These are phyloP conservation scores for Yarrowia porcina DNA, from an alignment of 805 yeast genomes.

Conservation along the genomic window DNA sequence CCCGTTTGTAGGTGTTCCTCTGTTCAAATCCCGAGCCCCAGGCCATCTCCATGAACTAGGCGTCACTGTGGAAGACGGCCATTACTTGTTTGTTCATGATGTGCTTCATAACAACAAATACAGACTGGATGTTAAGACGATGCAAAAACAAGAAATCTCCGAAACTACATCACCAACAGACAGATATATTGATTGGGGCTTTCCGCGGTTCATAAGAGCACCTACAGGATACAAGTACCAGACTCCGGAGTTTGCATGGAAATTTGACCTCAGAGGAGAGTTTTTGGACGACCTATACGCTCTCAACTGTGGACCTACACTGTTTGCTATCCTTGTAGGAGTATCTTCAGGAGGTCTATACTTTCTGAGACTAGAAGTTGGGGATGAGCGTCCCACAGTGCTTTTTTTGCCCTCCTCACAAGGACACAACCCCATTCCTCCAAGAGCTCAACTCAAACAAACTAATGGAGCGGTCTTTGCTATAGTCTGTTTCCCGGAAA, in stretches of 20 bases:
- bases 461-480: conserved; percentile 1
- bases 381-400: not conserved
- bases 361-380: not conserved
- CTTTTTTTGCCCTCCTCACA: not conserved
- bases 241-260: not conserved
- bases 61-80: not conserved
- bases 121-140: not conserved
- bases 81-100: not conserved
- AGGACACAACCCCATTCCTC: not conserved
- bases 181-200: too few species aligned
- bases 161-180: not conserved
- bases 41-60: not conserved
- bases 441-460: not conserved
- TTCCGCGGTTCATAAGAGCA: not conserved
- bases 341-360: not conserved
- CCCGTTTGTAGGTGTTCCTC: not conserved
- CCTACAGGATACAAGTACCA: not conserved
- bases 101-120: not conserved
- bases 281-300: not conserved
- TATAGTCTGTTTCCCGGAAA: not conserved
- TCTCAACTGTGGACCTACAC: not conserved
- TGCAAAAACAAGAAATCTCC: not conserved
- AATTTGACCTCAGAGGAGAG: not conserved
- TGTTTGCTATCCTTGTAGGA: not conserved
- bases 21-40: not conserved